phyloP scores from a whole-genome alignment of 352 stramenopile genomes.

The Phytophthora sojae region DNA sequence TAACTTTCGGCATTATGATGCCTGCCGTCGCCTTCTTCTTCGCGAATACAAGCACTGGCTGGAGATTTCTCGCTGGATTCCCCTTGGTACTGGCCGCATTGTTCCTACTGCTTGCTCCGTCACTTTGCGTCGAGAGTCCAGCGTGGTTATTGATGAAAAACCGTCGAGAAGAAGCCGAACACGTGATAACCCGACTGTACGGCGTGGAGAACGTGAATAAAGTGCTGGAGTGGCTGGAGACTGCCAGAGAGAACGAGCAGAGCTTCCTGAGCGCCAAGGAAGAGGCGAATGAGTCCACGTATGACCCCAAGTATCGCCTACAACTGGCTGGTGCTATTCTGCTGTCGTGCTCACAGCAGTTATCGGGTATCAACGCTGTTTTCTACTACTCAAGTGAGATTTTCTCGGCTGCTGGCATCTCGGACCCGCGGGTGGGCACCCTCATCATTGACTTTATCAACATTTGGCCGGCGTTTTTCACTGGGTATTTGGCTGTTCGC shows the following conservation, averaged over 20 bases:
- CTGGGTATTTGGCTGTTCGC: slow-evolving; percentile 41
- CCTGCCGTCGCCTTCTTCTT: slow-evolving; percentile 64
- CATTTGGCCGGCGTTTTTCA: slow-evolving; percentile 33
- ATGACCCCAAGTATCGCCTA: slow-evolving; percentile 30
- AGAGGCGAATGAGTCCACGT: slow-evolving; percentile 18
- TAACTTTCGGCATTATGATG: slow-evolving; percentile 57
- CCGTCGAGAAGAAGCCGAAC: slow-evolving; percentile 25
- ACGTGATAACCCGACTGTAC: slow-evolving; percentile 33
- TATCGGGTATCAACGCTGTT: slow-evolving; percentile 55
- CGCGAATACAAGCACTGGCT: slow-evolving; percentile 52
- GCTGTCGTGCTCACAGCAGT: slow-evolving; percentile 50
- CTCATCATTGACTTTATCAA: slow-evolving; percentile 36
- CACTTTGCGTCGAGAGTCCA: slow-evolving; percentile 55
- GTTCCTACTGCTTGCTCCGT: slow-evolving; percentile 49
- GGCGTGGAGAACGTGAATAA: slow-evolving; percentile 32
- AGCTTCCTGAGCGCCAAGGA: slow-evolving; percentile 18
- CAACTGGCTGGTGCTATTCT: slow-evolving; percentile 43
- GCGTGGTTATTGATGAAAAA: slow-evolving; percentile 47
- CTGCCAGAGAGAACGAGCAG: slow-evolving; percentile 12
- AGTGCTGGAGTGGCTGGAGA: slow-evolving; percentile 22
- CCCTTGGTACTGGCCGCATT: slow-evolving; percentile 51
- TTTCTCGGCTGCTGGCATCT: slow-evolving; percentile 41
- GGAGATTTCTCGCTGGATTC: slow-evolving; percentile 51
- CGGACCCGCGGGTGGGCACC: slow-evolving; percentile 34
- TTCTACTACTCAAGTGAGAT: slow-evolving; percentile 58